phyloP scores from a whole-genome alignment of 2,329 filamentous ascomycete species.

The Fusarium duplospermum region DNA sequence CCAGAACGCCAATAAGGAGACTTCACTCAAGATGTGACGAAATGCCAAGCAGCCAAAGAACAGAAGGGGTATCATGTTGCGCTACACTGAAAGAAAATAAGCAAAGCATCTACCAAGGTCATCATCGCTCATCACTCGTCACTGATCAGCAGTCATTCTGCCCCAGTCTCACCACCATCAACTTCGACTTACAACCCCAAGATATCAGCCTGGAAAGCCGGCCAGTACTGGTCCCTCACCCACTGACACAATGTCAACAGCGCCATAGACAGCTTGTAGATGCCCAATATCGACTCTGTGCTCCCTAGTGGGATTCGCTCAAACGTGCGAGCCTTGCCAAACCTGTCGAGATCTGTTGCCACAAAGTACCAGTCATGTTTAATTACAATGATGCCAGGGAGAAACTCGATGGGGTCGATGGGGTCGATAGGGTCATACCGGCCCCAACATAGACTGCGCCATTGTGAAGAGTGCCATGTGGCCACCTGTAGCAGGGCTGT shows the following conservation, averaged over 20 bases:
- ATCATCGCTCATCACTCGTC: not conserved
- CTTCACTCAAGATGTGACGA: not conserved
- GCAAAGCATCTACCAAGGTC: not conserved
- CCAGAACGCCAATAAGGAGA: not conserved
- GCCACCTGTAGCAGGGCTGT: conserved; percentile 5
- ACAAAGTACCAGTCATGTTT: conserved; percentile 12
- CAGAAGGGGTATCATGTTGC: not conserved
- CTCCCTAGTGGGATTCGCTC: conserved; percentile 1
- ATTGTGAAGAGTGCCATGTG: conserved; percentile 9
- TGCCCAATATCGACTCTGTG: conserved; percentile 10
- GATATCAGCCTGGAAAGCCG: conserved; percentile 4
- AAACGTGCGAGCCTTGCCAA: conserved; percentile 4
- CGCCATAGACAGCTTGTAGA: conserved; percentile 5
- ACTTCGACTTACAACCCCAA: not conserved
- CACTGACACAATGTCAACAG: conserved; percentile 1
- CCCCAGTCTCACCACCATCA: not conserved
- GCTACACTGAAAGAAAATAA: not conserved
- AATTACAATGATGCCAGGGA: conserved; percentile 5
- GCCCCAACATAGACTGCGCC: not conserved
- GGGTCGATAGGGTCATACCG: not conserved
- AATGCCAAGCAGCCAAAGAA: not conserved
- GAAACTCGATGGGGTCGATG: not conserved
- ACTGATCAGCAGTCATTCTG: not conserved
- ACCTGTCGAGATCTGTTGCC: not conserved
- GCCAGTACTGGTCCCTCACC: not conserved